Evolutionary conservation across 2,329 filamentous ascomycete species (phyloP), one percentile per base, ranked within the genome.

Genomic region (Diplodia scrobiculata): DNA sequence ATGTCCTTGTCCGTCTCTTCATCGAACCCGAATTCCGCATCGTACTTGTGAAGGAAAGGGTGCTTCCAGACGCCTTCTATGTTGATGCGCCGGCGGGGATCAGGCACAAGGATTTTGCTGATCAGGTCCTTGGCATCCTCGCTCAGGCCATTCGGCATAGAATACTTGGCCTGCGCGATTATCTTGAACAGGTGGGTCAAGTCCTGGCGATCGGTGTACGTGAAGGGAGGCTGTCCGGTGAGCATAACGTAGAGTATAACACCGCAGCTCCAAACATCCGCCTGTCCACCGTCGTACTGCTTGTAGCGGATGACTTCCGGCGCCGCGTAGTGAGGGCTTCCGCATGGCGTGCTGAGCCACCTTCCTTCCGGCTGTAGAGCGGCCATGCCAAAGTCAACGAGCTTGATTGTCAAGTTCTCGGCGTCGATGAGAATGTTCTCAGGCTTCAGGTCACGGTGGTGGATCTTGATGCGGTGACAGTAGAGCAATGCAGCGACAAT

Each of bases 311-410:
- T 89, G 38, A 99, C 87, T 76, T 99, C 95, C 0, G 95, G 95
- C 0, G 95, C 93, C 19, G 94, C 94, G 73, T 99, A 99, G 78
- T 98, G 95, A 25, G 95, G 95, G 69, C 95, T 98, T 21, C 95
- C 95, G 72, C 95, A 99, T 4, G 94, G 92, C 0, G 95, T 98
- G 66, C 87, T 90, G 32, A 99, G 84, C 74, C 89, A 88, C 70
- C 92, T 89, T 9, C 87, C 89, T 27, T 87, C 84, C 3, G 91
- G 91, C 76, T 98, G 94, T 50, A 98, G 83, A 3, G 94, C 94
- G 52, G 95, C 95, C 93, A 99, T 97, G 50, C 95, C 94, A 77
- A 99, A 99, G 77, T 99, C 95, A 62, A 94, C 94, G 72, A 99
- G 88, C 79, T 98, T 99, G 76, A 98, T 88, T 67, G 91, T 87